Evolutionary conservation across 768 basidiomycete species (phyloP).

Genomic region (Myochromella boudieri): DNA sequence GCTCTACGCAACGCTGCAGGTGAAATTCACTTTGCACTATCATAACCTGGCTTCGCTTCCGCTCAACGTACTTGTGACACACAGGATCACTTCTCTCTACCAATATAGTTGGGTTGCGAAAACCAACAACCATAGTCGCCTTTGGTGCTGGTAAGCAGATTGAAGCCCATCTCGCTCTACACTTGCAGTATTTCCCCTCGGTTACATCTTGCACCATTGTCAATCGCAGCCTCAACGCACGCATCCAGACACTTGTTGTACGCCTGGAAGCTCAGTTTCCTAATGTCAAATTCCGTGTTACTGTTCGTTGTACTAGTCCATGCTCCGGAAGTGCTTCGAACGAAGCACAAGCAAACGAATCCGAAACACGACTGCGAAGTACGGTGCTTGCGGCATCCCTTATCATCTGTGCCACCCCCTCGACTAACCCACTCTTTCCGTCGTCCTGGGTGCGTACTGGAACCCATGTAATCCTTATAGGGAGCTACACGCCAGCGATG

Average conservation of each 20-base stretch:
- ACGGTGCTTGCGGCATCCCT: conserved; percentile 46
- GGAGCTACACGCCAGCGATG: conserved; percentile 83
- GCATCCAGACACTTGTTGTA: conserved; percentile 39
- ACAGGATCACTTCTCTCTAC: conserved; percentile 72
- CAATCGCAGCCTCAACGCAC: conserved; percentile 55
- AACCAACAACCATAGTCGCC: conserved; percentile 49
- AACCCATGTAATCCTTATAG: conserved; percentile 73
- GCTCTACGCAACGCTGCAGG: conserved; percentile 84
- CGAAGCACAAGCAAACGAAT: background rate
- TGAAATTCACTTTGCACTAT: conserved; percentile 25
- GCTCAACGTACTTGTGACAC: background rate
- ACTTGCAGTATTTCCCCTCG: conserved; percentile 55
- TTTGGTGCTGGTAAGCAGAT: conserved; percentile 79
- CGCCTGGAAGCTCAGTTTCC: conserved; percentile 24
- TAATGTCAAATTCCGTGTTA: conserved; percentile 20
- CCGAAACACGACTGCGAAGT: conserved; percentile 20
- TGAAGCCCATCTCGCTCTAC: conserved; percentile 61
- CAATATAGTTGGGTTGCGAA: conserved; percentile 42
- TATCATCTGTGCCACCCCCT: conserved; percentile 78
- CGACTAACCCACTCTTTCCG: conserved; percentile 68
- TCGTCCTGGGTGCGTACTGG: conserved; percentile 59
- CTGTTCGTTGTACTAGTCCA: too few species aligned
- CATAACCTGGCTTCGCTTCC: background rate
- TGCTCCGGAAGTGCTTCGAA: too few species aligned
- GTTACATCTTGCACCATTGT: conserved; percentile 57